Base-by-base conservation (phyloP, 164 flowering plant genomes). In the Cinnamomum chago region DNA sequence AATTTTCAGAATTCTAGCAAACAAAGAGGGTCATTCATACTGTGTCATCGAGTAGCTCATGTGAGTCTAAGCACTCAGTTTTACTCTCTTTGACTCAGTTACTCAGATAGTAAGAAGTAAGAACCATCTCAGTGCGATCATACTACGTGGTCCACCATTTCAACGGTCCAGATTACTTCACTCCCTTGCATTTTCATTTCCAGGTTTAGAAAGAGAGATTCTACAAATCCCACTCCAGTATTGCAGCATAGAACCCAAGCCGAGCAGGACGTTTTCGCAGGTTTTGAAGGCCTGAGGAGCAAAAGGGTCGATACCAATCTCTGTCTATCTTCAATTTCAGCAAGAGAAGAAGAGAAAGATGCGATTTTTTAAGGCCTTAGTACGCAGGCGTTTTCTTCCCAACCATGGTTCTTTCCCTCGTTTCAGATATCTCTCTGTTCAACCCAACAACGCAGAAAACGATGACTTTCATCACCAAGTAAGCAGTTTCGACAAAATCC, bases 391-490 rank as follows among this genome's bases (percentile, higher is more conserved):
- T 70, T 82, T 84, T 24, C 70, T 80, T 25, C 80, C 62, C 22
- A 79, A 83, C 77, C 51, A 68, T 47, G 47, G 80, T 35, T 72
- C 66, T 75, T 67, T 79, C 70, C 66, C 85, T 66, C 76, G 35
- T 52, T 72, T 71, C 14, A 79, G 89, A 82, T 64, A 71, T 58
- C 77, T 86, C 52, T 87, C 90, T 72, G 86, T 91, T 83, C 83
- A 72, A 30, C 88, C 92, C 30, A 76, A 72, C 82, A 81, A 84
- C 64, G 70, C 86, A 33, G 79, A 73, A 35, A 25, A 40, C 67
- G 88, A 81, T 71, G 80, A 88, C 79, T 24, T 77, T 62, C 80
- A 88, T 76, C 79, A 84, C 65, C 87, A 86, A 88, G 97, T 83
- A n/a, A n/a, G 35, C 77, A 62, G n/a, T 52, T 62, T 55, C 58